Conservation (phyloP, 441 rosid species). For the Gossypium aridum region DNA sequence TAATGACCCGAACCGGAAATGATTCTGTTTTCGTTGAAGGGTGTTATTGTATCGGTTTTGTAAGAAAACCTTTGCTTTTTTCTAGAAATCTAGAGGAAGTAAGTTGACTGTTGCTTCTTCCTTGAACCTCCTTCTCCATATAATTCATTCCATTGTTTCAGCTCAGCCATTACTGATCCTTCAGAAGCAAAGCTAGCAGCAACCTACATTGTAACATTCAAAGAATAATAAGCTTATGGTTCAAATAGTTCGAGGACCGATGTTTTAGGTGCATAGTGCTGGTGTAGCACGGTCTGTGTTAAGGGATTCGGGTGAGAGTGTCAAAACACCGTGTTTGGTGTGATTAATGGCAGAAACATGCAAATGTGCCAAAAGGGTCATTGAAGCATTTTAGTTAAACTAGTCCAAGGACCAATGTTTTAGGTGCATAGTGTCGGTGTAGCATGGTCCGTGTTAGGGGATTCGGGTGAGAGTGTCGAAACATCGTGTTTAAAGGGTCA, state of each 20-base stretch:
- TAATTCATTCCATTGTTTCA: constrained; percentile 90
- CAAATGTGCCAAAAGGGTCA: not conserved
- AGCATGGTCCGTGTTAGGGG: not conserved
- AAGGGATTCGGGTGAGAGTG: not conserved
- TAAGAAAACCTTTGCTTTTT: constrained; percentile 3
- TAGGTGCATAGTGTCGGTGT: not conserved
- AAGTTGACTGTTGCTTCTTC: constrained; percentile 83
- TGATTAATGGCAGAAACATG: not conserved
- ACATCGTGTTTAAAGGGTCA: not conserved
- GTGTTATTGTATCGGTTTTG: not conserved
- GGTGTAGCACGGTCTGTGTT: not conserved
- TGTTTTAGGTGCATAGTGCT: not conserved
- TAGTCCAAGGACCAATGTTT: not conserved
- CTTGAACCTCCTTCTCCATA: constrained; percentile 97
- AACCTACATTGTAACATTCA: constrained; percentile 41
- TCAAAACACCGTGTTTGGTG: not conserved
- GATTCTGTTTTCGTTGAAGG: not conserved
- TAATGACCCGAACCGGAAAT: not conserved
- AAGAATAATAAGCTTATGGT: not conserved
- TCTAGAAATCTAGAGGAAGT: constrained; percentile 60
- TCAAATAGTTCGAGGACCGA: not conserved
- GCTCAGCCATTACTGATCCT: constrained; percentile 78
- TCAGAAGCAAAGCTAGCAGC: constrained; percentile 87
- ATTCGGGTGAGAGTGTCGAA: not conserved
- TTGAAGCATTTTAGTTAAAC: not conserved